phyloP scores from a whole-genome alignment of 2,329 filamentous ascomycete species.

The Paraphaeosphaeria sporulosa region DNA sequence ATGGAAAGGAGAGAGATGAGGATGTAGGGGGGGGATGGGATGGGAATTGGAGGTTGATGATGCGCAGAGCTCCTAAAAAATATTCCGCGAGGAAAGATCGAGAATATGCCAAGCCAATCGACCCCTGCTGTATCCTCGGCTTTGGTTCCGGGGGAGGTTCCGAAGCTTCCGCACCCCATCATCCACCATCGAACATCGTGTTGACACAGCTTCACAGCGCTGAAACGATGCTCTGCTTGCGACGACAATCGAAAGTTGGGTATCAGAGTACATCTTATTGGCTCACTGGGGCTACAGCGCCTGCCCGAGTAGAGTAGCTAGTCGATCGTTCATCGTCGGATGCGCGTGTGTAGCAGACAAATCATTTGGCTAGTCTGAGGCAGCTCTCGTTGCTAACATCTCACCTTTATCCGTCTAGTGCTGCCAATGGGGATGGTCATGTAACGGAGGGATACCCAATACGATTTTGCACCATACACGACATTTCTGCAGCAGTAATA shows the following conservation, averaged over 20 bases:
- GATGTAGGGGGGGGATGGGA: constrained; percentile 27
- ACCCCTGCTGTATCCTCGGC: constrained; percentile 10
- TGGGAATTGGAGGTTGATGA: constrained; percentile 19
- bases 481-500: neutral
- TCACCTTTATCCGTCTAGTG: constrained; percentile 25
- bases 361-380: constrained; percentile 15
- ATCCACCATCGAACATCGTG: neutral
- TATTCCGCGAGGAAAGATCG: constrained; percentile 26
- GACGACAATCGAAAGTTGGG: too few relatives aligned
- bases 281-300: constrained; percentile 3
- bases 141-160: constrained; percentile 8
- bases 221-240: neutral
- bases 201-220: neutral
- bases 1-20: constrained; percentile 39
- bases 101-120: constrained; percentile 23
- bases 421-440: constrained; percentile 24
- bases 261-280: neutral
- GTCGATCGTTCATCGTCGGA: constrained; percentile 22
- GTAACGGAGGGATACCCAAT: constrained; percentile 13
- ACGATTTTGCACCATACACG: neutral
- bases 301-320: constrained; percentile 16
- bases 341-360: constrained; percentile 23
- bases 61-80: constrained; percentile 26
- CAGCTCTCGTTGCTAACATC: constrained; percentile 22
- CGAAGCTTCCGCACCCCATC: constrained; percentile 3